Conservation (phyloP, 352 stramenopile species). For the Pythium rishiriense region DNA sequence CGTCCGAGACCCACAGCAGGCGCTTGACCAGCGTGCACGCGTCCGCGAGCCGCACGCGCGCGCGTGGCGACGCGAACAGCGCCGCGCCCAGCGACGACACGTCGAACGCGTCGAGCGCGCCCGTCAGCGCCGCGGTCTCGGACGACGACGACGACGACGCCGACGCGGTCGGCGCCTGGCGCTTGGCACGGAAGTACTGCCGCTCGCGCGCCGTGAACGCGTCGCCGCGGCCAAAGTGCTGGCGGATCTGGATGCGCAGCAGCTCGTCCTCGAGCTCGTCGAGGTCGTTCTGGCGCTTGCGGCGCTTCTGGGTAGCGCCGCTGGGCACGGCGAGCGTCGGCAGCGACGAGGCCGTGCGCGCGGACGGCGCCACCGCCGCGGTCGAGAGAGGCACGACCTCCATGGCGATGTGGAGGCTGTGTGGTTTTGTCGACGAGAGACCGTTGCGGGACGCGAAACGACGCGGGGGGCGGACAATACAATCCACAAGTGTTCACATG, state of each 20-base stretch:
- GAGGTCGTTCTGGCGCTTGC: conserved; percentile 45
- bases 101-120: conserved; percentile 19
- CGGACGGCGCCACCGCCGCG: not conserved
- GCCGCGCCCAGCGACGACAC: conserved; percentile 17
- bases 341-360: conserved; percentile 16
- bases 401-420: conserved; percentile 15
- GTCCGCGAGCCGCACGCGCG: conserved; percentile 26
- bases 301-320: conserved; percentile 40
- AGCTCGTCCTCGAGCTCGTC: conserved; percentile 49
- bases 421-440: not conserved
- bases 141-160: conserved; percentile 7
- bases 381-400: conserved; percentile 22
- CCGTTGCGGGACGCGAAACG: conserved; percentile 11
- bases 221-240: conserved; percentile 36
- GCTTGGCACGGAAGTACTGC: not conserved
- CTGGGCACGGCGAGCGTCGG: conserved; percentile 38
- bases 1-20: conserved; percentile 45
- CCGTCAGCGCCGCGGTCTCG: conserved; percentile 26
- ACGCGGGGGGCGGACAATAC: conserved; percentile 4
- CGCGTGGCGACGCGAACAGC: conserved; percentile 26
- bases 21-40: conserved; percentile 39
- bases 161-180: not conserved
- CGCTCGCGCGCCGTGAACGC: conserved; percentile 16
- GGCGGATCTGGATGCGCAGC: conserved; percentile 43
- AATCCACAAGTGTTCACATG: conserved; percentile 13